phyloP scores from a whole-genome alignment of 805 yeast genomes.

The Wickerhamiella brachini region DNA sequence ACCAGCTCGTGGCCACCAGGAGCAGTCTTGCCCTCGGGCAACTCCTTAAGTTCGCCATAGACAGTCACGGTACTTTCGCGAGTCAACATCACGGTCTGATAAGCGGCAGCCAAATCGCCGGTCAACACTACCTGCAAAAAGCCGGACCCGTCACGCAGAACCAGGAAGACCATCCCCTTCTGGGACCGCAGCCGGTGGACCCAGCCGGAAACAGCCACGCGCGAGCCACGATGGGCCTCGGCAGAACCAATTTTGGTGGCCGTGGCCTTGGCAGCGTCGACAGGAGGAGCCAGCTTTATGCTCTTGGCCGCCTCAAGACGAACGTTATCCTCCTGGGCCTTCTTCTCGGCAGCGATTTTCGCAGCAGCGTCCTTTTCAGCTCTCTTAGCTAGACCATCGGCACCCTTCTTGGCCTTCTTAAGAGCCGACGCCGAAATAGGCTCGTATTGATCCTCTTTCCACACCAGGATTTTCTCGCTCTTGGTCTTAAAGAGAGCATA shows the following conservation, averaged over 20 bases:
- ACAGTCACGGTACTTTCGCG: conserved; percentile 73
- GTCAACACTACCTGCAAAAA: conserved; percentile 72
- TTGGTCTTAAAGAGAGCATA: conserved; percentile 47
- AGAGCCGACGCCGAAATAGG: conserved; percentile 82
- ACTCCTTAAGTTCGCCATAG: conserved; percentile 64
- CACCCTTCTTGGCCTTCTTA: conserved; percentile 94
- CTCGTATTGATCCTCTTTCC: conserved; percentile 48
- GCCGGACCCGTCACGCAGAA: conserved; percentile 92
- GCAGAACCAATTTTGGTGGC: conserved; percentile 50
- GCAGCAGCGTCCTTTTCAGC: conserved; percentile 48
- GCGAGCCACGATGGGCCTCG: conserved; percentile 41
- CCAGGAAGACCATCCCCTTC: conserved; percentile 82
- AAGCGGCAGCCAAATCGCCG: conserved; percentile 87
- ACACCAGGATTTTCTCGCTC: conserved; percentile 41
- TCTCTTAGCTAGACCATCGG: conserved; percentile 78
- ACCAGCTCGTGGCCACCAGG: conserved; percentile 93
- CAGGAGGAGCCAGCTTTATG: conserved; percentile 62
- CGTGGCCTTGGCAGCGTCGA: conserved; percentile 53
- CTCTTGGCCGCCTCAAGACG: conserved; percentile 66
- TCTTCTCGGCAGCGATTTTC: conserved; percentile 38
- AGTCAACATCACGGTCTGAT: conserved; percentile 71
- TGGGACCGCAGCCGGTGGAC: conserved; percentile 86
- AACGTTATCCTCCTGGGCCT: conserved; percentile 51
- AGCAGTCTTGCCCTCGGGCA: conserved; percentile 94
- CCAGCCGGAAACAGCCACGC: conserved; percentile 88